Evolutionary conservation across 305 asterid genomes (phyloP), one percentile per base, ranked within the genome.

Genomic region (Ajuga reptans): DNA sequence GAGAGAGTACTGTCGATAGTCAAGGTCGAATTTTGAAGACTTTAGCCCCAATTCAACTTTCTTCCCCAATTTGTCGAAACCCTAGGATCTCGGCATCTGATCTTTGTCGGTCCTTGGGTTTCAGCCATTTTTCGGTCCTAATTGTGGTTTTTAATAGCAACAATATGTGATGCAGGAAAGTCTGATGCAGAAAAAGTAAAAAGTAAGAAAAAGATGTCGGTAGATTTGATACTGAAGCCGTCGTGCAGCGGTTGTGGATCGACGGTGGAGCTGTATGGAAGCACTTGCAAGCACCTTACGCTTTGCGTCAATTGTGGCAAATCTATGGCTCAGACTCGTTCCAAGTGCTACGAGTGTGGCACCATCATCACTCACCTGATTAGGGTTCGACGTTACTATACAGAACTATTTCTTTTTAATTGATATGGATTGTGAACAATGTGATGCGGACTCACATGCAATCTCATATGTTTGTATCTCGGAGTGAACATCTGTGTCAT

Each of bases 221-320:
- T 72, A 2, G 98, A 90, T 84, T 87, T 92, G 91, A 50, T 88
- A 63, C 73, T 92, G 89, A 90, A 90, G 86, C 89, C 90, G 68
- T 80, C 90, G 55, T 92, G 98, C 76, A 61, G 84, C 68, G 90
- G 88, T 47, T 92, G 98, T 72, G 93, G 96, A 16, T 85, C 98
- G 57, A 58, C 91, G 66, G 83, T 51, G 77, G 97, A 90, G 76
- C 87, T 92, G 68, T 92, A 92, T 64, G 98, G 98, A 8, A 90
- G 87, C 85, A 45, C 85, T 62, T 92, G 98, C 91, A 92, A 90
- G 88, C 98, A 92, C 68, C 71, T 92, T 78, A 92, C 98, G 59
- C 87, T 92, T 15, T 92, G 98, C 55, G 72, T 84, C 67, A 83
- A 80, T 6, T 92, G 98, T 72, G 98, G 98, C 63, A 90, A 84